Percentiles rank a stretch among this genome's conserved stretches.
phyloP scores from a whole-genome alignment of 495 filamentous ascomycete species.

The Penicillium daleae region DNA sequence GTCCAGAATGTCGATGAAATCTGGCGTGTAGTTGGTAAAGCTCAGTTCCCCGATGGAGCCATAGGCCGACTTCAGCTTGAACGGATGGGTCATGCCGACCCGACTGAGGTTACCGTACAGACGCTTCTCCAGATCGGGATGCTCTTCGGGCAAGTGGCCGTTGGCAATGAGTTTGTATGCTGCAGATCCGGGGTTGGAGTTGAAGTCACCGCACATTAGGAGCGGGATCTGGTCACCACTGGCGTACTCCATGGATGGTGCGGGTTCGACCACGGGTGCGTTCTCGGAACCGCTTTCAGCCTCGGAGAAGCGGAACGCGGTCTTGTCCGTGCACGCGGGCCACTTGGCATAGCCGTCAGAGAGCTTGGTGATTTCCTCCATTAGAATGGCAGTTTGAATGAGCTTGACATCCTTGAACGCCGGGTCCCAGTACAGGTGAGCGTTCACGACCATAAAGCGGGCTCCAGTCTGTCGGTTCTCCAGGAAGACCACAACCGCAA shows the following conservation, averaged over 20 bases:
- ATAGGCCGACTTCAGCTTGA: conserved; percentile 90
- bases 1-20: conserved; percentile 87
- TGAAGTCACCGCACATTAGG: conserved; percentile 93
- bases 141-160: conserved; percentile 70
- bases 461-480: conserved; percentile 88
- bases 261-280: conserved; percentile 54
- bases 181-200: conserved; percentile 79
- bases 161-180: conserved; percentile 86
- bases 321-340: conserved; percentile 79
- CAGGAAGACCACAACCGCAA: conserved; percentile 85
- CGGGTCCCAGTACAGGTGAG: conserved; percentile 94
- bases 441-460: conserved; percentile 88
- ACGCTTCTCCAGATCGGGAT: conserved; percentile 72
- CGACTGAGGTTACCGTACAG: conserved; percentile 89
- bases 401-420: conserved; percentile 90
- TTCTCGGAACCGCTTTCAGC: conserved; percentile 59
- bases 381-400: conserved; percentile 89
- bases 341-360: conserved; percentile 80
- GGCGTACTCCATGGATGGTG: conserved; percentile 76
- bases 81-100: conserved; percentile 91
- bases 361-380: conserved; percentile 83
- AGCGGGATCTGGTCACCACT: conserved; percentile 86
- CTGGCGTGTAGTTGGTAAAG: conserved; percentile 96
- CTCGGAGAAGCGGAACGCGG: conserved; percentile 65
- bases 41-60: conserved; percentile 73